Percentiles rank a stretch among this genome's conserved stretches.
These are phyloP conservation scores for Fusarium staphyleae DNA, from an alignment of 2,329 filamentous ascomycete species.

Conservation along the genomic window DNA sequence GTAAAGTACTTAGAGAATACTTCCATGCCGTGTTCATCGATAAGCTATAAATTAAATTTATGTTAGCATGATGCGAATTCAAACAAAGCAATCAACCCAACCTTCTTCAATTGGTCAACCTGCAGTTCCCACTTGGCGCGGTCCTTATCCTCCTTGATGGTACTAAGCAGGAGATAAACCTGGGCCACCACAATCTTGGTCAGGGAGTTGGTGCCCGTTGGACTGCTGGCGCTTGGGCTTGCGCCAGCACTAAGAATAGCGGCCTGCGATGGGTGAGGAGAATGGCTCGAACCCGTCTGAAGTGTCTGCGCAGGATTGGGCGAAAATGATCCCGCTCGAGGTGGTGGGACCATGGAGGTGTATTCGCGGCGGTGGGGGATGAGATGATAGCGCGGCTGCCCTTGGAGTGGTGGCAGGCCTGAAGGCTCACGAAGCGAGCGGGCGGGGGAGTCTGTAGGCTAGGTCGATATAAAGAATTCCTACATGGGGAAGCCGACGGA, in stretches of 20 bases:
- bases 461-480: constrained; percentile 39
- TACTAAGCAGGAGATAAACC: constrained; percentile 91
- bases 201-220: constrained; percentile 70
- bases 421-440: constrained; percentile 43
- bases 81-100: constrained; percentile 48
- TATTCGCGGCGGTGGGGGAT: constrained; percentile 46
- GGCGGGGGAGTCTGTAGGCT: constrained; percentile 40
- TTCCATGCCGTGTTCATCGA: constrained; percentile 99
- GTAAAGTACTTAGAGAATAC: constrained; percentile 96
- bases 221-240: constrained; percentile 68
- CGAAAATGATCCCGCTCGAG: constrained; percentile 70
- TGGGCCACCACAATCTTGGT: constrained; percentile 95
- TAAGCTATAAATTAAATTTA: constrained; percentile 64
- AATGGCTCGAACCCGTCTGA: constrained; percentile 63
- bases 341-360: constrained; percentile 64
- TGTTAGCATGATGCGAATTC: constrained; percentile 28
- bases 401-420: constrained; percentile 46
- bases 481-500: constrained; percentile 46
- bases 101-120: constrained; percentile 90
- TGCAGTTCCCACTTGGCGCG: constrained; percentile 91
- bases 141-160: constrained; percentile 92
- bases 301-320: constrained; percentile 66
- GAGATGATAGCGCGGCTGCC: constrained; percentile 47
- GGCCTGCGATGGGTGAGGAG: constrained; percentile 64
- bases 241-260: constrained; percentile 66